Evolutionary conservation across 495 filamentous ascomycete genomes (phyloP).

Genomic region (Aspergillus funiculosus): DNA sequence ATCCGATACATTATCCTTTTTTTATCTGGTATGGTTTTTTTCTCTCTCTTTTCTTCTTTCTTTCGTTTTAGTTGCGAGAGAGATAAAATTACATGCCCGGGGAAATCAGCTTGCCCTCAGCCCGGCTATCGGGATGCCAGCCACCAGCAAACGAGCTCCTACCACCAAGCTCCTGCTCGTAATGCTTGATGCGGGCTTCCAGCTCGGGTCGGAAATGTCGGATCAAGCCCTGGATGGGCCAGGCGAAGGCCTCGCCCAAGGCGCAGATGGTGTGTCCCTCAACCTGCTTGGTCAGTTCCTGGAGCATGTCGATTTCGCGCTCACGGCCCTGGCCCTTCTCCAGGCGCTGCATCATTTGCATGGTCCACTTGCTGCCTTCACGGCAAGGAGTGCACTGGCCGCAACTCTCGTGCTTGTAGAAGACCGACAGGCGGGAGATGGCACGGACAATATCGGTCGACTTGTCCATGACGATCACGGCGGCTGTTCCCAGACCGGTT

Average conservation of each 20-base stretch:
- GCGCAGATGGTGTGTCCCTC: conserved; percentile 99
- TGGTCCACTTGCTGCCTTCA: conserved; percentile 95
- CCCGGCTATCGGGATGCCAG: conserved; percentile 69
- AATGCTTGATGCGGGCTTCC: conserved; percentile 78
- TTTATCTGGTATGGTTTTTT: not conserved
- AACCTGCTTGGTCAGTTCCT: conserved; percentile 98
- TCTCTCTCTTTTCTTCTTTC: conserved; percentile 5
- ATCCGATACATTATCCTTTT: no score
- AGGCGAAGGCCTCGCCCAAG: conserved; percentile 94
- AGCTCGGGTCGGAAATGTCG: conserved; percentile 95
- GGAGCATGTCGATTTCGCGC: conserved; percentile 97
- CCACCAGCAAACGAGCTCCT: conserved; percentile 76
- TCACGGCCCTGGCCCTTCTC: conserved; percentile 81
- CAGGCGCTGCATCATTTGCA: conserved; percentile 96
- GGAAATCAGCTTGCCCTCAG: conserved; percentile 76
- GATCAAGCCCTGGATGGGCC: conserved; percentile 97
- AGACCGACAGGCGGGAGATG: conserved; percentile 85
- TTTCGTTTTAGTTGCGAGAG: conserved; percentile 8
- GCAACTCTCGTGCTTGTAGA: conserved; percentile 98
- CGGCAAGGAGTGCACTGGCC: conserved; percentile 98
- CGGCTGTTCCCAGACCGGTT: conserved; percentile 93
- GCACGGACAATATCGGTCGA: conserved; percentile 89
- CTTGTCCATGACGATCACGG: conserved; percentile 99
- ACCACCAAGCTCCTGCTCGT: conserved; percentile 57
- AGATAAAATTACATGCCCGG: conserved; percentile 57